Conservation (phyloP, 2,329 filamentous ascomycete genomes). For the Phaeosphaeriaceae sp. region DNA sequence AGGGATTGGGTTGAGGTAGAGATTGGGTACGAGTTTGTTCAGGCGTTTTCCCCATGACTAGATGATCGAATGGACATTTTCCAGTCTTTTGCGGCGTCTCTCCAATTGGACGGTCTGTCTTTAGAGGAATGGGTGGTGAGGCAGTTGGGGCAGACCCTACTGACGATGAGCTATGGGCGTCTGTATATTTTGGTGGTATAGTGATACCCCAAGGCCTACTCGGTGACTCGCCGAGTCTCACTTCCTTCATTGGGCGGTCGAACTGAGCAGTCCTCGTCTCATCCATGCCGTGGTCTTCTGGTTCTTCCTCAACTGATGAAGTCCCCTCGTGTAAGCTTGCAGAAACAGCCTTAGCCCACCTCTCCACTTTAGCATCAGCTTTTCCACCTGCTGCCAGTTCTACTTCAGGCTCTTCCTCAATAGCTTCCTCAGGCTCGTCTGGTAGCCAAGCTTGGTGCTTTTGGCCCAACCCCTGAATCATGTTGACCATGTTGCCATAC, state of each 20-base stretch:
- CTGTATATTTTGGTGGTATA: constrained; percentile 66
- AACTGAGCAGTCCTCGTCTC: constrained; percentile 75
- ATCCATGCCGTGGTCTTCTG: constrained; percentile 50
- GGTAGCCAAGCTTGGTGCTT: constrained; percentile 89
- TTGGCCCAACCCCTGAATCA: constrained; percentile 88
- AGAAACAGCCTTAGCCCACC: constrained; percentile 82
- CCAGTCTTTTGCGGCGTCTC: constrained; percentile 35
- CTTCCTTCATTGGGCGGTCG: constrained; percentile 82
- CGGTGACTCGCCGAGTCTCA: constrained; percentile 91
- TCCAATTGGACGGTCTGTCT: constrained; percentile 30
- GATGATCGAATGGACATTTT: constrained; percentile 47
- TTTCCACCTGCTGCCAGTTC: constrained; percentile 44
- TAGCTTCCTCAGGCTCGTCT: constrained; percentile 56
- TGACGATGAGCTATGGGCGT: constrained; percentile 48
- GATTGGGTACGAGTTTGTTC: constrained; percentile 8
- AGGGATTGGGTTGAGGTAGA: constrained; percentile 15
- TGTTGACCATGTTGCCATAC: constrained; percentile 88
- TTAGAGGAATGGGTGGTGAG: constrained; percentile 61
- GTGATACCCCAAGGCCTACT: constrained; percentile 92
- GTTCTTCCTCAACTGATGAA: constrained; percentile 46
- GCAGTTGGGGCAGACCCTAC: constrained; percentile 50
- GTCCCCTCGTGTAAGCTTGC: constrained; percentile 56
- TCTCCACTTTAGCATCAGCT: constrained; percentile 76
- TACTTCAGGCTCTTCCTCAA: constrained; percentile 54
- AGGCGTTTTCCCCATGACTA: constrained; percentile 29